Base-by-base conservation (phyloP, 805 yeast species). In the Candida endomychidarum region DNA sequence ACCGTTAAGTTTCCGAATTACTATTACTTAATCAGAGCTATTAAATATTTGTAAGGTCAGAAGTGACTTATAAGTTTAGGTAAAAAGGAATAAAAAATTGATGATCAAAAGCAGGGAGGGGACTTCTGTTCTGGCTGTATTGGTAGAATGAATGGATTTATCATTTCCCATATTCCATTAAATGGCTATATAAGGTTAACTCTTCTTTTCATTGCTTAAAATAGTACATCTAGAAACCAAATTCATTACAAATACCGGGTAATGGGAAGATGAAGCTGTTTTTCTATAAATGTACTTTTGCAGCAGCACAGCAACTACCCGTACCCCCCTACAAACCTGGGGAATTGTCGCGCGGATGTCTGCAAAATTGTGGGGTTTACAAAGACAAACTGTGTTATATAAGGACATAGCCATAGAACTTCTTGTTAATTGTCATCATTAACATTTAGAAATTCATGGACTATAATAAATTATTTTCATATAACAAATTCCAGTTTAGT, bases 341-440 rank as follows among this genome's bases (percentile, higher is more conserved):
- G 33, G 33, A 29, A 29, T 29, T 29, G 33, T 29, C 33, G 33
- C 33, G 10, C n/a, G 10, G n/a, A n/a, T n/a, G 33, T 29, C 33
- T 18, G 15, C 33, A 29, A 17, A 29, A 29, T 29, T 29, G 33
- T 29, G 33, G 33, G 33, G 33, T 14, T 14, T 17, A 29, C 33
- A 29, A 29, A 29, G 23, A 18, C 33, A 9, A 16, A 23, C 19
- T 10, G 11, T 29, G 23, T 29, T 18, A 29, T 29, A 29, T 18
- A 18, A 29, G 26, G n/a, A 7, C 18, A 18, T 29, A 29, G 33
- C 33, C 33, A 29, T 29, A 41, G 41, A 14, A 24, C 27, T 26
- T 37, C 45, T 17, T 22, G 20, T 11, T 24, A 30, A 15, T 37
- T 37, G 30, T 41, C 45, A 18, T 17, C 25, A 12, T 41, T 40